Evolutionary conservation across 2,329 filamentous ascomycete genomes (phyloP), one percentile per base, ranked within the genome.

Genomic region (Beauveria brongniartii): DNA sequence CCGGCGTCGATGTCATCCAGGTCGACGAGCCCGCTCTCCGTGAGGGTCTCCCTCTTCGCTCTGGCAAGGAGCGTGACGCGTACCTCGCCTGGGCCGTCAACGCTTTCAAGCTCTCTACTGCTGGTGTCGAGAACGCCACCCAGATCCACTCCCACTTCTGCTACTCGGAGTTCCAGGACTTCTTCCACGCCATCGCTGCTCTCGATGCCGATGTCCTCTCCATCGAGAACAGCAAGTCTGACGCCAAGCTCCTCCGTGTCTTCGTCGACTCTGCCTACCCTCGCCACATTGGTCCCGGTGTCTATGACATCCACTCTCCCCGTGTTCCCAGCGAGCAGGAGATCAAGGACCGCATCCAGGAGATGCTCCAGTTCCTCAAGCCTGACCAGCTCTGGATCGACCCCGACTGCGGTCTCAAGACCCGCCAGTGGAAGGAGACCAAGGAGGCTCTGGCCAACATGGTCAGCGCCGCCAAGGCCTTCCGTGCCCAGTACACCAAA

Each of bases 61-160:
- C 90, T 65, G 94, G 94, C 73, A 87, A 89, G 78, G 94, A 97
- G 84, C 93, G 94, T 75, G 91, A 96, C 76, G 91, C 91, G 73
- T 99, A 99, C 86, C 88, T 99, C 69, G 82, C 89, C 70, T 99
- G 94, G 94, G 94, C 94, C 64, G 94, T 99, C 72, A 88, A 96
- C 81, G 92, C 92, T 71, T 99, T 99, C 92, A 92, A 91, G 77
- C 91, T 99, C 68, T 88, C 93, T 67, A 95, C 92, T 70, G 87
- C 92, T 64, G 94, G 92, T 76, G 93, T 99, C 64, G 81, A 92
- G 80, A 91, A 99, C 78, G 90, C 89, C 63, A 99, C 94, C 69
- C 94, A 99, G 85, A 97, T 99, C 78, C 94, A 99, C 89, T 97
- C 92, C 66, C 94, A 99, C 85, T 99, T 99, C 90, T 99, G 94